A percentile compares a stretch with the other conserved stretches of the same genome.
Conservation (phyloP, 306 rosid genomes). For the Vigna nakashimae region DNA sequence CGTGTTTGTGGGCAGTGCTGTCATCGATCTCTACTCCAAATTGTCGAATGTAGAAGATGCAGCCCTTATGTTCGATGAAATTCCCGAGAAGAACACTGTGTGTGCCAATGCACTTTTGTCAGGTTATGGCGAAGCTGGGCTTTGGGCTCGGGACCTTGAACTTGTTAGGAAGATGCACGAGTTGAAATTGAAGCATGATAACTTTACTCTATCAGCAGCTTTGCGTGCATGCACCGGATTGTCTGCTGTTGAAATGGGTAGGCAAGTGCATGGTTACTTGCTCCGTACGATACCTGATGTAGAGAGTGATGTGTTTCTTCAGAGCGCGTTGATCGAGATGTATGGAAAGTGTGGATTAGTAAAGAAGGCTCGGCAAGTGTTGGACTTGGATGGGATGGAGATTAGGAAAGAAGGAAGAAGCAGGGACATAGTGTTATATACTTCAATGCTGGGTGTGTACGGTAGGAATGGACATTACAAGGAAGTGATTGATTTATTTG, state of each 20-base stretch:
- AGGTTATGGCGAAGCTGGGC: conserved; percentile 67
- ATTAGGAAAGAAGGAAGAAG: conserved; percentile 46
- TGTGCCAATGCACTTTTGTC: conserved; percentile 77
- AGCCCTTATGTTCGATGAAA: conserved; percentile 72
- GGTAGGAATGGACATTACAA: conserved; percentile 65
- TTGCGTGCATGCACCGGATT: conserved; percentile 73
- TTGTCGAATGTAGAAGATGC: conserved; percentile 56
- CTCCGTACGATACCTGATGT: conserved; percentile 51
- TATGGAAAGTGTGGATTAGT: conserved; percentile 79
- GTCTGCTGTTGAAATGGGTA: conserved; percentile 66
- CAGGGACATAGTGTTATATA: conserved; percentile 74
- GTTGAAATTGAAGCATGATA: conserved; percentile 66
- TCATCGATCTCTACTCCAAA: conserved; percentile 63
- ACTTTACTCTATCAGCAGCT: conserved; percentile 70
- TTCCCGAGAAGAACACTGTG: conserved; percentile 66
- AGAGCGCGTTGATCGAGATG: conserved; percentile 78
- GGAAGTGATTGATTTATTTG: conserved; percentile 63
- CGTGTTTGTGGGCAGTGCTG: conserved; percentile 81
- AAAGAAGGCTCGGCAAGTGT: conserved; percentile 66
- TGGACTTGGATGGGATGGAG: conserved; percentile 58
- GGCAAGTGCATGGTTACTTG: conserved; percentile 66
- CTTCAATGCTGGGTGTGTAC: conserved; percentile 80
- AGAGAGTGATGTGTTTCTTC: conserved; percentile 66
- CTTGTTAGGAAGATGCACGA: conserved; percentile 62
- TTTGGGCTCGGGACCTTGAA: conserved; percentile 66